A percentile compares a stretch with the other conserved stretches of the same genome.
Conservation (phyloP, 2,329 filamentous ascomycete genomes). For the Grosmannia clavigera region DNA sequence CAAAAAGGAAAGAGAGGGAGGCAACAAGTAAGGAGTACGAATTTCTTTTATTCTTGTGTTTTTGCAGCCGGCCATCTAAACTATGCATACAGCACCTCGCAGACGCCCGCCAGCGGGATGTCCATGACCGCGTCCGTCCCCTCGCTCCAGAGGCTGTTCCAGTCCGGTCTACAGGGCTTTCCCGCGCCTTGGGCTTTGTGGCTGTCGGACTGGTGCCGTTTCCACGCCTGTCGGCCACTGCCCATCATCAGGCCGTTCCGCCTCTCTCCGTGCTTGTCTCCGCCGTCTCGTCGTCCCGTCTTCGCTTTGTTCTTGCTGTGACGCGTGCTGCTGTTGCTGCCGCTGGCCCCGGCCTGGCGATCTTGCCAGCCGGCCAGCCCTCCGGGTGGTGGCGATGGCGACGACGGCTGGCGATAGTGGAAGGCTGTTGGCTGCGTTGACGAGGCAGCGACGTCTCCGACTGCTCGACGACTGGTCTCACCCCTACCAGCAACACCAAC, state of each 20-base stretch:
- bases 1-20: not conserved
- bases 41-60: not conserved
- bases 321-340: not conserved
- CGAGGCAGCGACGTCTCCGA: not conserved
- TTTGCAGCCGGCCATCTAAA: too few species aligned
- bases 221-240: slow-evolving; percentile 3
- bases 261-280: not conserved
- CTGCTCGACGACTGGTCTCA: not conserved
- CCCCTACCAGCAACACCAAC: not conserved
- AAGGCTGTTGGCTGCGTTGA: not conserved
- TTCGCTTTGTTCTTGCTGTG: slow-evolving; percentile 14
- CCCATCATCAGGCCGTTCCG: slow-evolving; percentile 6
- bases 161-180: slow-evolving; percentile 35
- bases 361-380: too few species aligned
- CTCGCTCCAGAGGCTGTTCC: slow-evolving; percentile 76
- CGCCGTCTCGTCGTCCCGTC: slow-evolving; percentile 22
- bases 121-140: slow-evolving; percentile 97
- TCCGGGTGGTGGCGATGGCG: slow-evolving; percentile 10
- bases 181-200: not conserved
- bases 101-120: slow-evolving; percentile 86
- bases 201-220: not conserved
- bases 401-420: slow-evolving; percentile 11
- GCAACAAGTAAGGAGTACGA: too few species aligned
- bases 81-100: slow-evolving; percentile 78
- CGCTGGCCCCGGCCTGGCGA: not conserved